Evolutionary conservation across 2,329 filamentous ascomycete species (phyloP), one percentile per base, ranked within the genome.

Genomic region (Dactylellina cionopaga): DNA sequence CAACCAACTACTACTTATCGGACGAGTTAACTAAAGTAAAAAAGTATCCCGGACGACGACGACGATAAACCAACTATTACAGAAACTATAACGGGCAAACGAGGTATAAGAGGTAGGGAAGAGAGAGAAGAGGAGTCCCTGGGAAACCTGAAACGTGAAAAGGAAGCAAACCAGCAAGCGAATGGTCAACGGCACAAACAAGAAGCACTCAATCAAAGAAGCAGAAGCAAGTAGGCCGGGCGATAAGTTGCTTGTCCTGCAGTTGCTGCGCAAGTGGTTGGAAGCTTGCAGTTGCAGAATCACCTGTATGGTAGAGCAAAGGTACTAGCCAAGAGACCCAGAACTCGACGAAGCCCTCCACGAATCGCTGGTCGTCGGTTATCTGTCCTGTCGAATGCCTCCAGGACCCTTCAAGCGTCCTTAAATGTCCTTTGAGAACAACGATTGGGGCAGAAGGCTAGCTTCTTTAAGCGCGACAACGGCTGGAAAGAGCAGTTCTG

Each of bases 401-500:
- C n/a, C n/a, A n/a, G n/a, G n/a, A n/a, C n/a, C n/a, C n/a, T n/a
- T n/a, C n/a, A n/a, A 39, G 27, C n/a, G 22, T 41, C 43, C 35
- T 49, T 49, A 60, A 60, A 62, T 46, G 29, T 60, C 64, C 54
- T 44, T 55, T 22, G 47, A 60, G 27, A 22, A 25, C 24, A 17
- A 7, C 9, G 15, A n/a, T n/a, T 13, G 31, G 46, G 44, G 22
- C 31, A 51, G 56, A 35, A 29, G 39, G 55, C 65, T 70, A 70
- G 65, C 65, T 60, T 41, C n/a, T 54, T 70, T 62, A 70, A 62
- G 65, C 65, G 65, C 55, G 56, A 19, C 22, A 47, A 39, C 56
- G 65, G 51, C 65, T 70, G 41, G 65, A 70, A 62, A 62, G n/a
- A 70, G 65, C 39, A 70, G 65, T 51, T 70, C 55, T 37, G 65